These are phyloP conservation scores for Hyaloperonospora arabidopsidis DNA, from an alignment of 352 stramenopile genomes.

Conservation along the genomic window DNA sequence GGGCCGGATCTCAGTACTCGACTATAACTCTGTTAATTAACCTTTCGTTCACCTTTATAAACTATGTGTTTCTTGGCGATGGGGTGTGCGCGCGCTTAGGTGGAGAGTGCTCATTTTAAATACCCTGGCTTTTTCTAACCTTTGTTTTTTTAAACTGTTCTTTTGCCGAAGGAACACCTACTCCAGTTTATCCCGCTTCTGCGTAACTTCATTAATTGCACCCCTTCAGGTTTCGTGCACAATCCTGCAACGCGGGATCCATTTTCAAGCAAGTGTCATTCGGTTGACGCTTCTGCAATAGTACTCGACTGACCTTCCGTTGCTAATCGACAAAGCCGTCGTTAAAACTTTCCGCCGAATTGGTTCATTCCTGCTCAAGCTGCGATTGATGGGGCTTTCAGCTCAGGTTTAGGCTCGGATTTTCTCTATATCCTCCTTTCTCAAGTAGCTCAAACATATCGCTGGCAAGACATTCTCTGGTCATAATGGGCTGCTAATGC, in stretches of 20 bases:
- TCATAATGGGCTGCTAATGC: not conserved
- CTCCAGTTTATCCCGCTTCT: not conserved
- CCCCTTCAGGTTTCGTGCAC: not conserved
- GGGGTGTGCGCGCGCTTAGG: not conserved
- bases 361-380: slow-evolving; percentile 9
- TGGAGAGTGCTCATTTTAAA: not conserved
- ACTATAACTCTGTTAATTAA: not conserved
- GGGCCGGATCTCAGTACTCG: not conserved
- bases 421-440: slow-evolving; percentile 10
- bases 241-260: not conserved
- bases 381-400: not conserved
- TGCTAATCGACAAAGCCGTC: slow-evolving; percentile 1
- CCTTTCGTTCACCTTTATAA: not conserved
- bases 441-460: not conserved
- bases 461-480: not conserved
- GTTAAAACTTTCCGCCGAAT: not conserved
- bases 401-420: not conserved
- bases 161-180: not conserved
- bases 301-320: slow-evolving; percentile 1
- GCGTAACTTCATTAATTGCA: not conserved
- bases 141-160: no score
- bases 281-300: not conserved
- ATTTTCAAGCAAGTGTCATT: not conserved
- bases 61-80: not conserved
- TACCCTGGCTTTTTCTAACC: not conserved